Evolutionary conservation across 305 asterid genomes (phyloP), one percentile per base, ranked within the genome.

Genomic region (Fraxinus ornus): DNA sequence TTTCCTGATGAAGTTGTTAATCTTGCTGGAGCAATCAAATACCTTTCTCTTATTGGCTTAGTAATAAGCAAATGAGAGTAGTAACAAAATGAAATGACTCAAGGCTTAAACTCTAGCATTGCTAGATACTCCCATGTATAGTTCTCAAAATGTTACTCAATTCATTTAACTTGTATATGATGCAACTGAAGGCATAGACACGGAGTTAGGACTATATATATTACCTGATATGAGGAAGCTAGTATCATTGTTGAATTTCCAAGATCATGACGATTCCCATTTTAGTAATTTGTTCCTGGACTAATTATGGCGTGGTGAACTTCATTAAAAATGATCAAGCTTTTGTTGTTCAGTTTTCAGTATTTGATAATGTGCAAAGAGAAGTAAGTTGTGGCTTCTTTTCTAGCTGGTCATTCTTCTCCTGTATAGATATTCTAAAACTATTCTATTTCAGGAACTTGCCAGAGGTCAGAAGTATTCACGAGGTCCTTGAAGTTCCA

Each of bases 391-490:
- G 15, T 21, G 71, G 32, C 71, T 62, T 62, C 15, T 62, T 15
- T 62, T 62, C 71, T 62, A 21, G 71, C 32, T 62, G 71, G 13
- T 22, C 32, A 19, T 62, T 62, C 71, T 62, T 62, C 32, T 62
- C 32, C 32, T 7, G 30, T 21, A 22, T 22, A 62, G 71, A 22
- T 21, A 22, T 62, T 62, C 71, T 52, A 70, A 17, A 37, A 77
- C 73, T 70, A 22, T 35, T 33, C 41, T 49, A 44, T 83, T 66
- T 21, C 83, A 90, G 93, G 82, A 90, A 90, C 75, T 79, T 88
- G 82, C 90, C 91, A 55, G 91, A 87, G 82, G 91, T 88, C 77
- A 85, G 83, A 73, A 88, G 90, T 79, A 80, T 85, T 75, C 90
- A 89, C 79, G 86, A 89, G 81, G 81, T 85, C 81, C 88, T 88